A percentile compares a stretch with the other conserved stretches of the same genome.
Conservation (phyloP, 2,329 filamentous ascomycete genomes). For the Esteya vermicola region DNA sequence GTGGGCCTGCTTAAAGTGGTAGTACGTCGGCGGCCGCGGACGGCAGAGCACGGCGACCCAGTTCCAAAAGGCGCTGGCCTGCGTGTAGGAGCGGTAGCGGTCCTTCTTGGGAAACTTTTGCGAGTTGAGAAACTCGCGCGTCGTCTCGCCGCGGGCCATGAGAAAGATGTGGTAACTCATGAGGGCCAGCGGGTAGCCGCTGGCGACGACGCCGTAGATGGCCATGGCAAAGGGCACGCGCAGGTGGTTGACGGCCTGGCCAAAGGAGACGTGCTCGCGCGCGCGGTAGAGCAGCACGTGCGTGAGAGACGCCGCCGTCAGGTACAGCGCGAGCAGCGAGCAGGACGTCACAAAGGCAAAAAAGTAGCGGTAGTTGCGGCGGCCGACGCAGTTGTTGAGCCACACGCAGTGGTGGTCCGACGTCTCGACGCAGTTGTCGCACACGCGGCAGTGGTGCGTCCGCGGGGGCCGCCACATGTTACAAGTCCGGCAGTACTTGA, state of each 20-base stretch:
- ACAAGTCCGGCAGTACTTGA: constrained; percentile 96
- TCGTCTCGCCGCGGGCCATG: constrained; percentile 83
- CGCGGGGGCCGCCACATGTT: constrained; percentile 94
- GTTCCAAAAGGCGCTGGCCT: constrained; percentile 61
- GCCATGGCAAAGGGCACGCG: constrained; percentile 78
- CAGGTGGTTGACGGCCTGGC: constrained; percentile 52
- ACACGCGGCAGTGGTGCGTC: constrained; percentile 89
- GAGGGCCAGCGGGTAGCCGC: constrained; percentile 70
- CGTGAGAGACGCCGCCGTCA: constrained; percentile 63
- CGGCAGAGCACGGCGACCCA: constrained; percentile 69
- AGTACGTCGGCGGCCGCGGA: constrained; percentile 75
- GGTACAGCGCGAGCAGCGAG: constrained; percentile 62
- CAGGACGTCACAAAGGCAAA: constrained; percentile 76
- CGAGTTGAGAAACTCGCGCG: constrained; percentile 86
- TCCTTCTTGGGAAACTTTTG: constrained; percentile 92
- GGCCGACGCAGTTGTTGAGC: constrained; percentile 96
- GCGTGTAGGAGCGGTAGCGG: constrained; percentile 79
- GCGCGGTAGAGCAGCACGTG: constrained; percentile 64
- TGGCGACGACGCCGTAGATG: constrained; percentile 62
- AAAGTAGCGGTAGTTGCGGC: constrained; percentile 96
- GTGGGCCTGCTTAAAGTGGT: constrained; percentile 70
- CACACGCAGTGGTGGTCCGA: constrained; percentile 98
- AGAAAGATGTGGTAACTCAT: constrained; percentile 86
- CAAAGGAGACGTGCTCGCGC: constrained; percentile 51
- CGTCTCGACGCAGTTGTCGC: constrained; percentile 93